Conservation (phyloP, 2,329 filamentous ascomycete species). For the Colletotrichum lupini region DNA sequence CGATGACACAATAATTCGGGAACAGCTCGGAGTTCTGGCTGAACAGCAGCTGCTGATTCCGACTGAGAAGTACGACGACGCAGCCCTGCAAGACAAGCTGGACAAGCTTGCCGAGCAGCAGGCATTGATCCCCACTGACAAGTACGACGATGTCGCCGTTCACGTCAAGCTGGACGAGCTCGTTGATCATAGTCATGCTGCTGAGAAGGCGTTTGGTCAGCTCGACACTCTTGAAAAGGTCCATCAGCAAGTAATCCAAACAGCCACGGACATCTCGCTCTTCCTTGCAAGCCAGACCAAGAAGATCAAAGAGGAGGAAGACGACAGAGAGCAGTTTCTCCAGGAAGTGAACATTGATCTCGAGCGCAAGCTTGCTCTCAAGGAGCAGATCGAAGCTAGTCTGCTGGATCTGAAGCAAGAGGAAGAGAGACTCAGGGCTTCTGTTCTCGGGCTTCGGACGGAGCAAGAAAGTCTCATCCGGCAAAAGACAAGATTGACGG, state of each 20-base stretch:
- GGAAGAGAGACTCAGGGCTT: slow-evolving; percentile 63
- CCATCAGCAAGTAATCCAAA: slow-evolving; percentile 85
- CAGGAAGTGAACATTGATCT: slow-evolving; percentile 85
- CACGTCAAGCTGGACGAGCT: slow-evolving; percentile 52
- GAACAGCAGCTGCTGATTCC: slow-evolving; percentile 26
- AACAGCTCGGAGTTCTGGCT: slow-evolving; percentile 20
- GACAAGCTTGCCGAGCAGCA: slow-evolving; percentile 48
- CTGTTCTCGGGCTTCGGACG: slow-evolving; percentile 67
- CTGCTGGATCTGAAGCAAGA: slow-evolving; percentile 63
- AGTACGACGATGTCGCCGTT: slow-evolving; percentile 41
- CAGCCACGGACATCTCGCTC: slow-evolving; percentile 83
- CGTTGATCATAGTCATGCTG: slow-evolving; percentile 72
- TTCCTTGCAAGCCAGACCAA: slow-evolving; percentile 84
- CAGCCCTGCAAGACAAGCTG: slow-evolving; percentile 42
- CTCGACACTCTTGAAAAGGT: slow-evolving; percentile 89
- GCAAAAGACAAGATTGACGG: slow-evolving; percentile 83
- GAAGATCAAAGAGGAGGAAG: slow-evolving; percentile 80
- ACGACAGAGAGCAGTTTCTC: slow-evolving; percentile 81
- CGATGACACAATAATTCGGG: slow-evolving; percentile 6
- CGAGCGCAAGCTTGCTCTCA: slow-evolving; percentile 77
- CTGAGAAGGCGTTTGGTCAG: slow-evolving; percentile 77
- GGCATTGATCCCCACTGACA: slow-evolving; percentile 27
- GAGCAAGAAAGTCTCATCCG: slow-evolving; percentile 81
- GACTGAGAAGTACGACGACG: slow-evolving; percentile 39
- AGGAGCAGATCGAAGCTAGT: slow-evolving; percentile 69